Evolutionary conservation across 2,329 filamentous ascomycete species (phyloP), one percentile per base, ranked within the genome.

Genomic region (Amauroascus verrucosus): DNA sequence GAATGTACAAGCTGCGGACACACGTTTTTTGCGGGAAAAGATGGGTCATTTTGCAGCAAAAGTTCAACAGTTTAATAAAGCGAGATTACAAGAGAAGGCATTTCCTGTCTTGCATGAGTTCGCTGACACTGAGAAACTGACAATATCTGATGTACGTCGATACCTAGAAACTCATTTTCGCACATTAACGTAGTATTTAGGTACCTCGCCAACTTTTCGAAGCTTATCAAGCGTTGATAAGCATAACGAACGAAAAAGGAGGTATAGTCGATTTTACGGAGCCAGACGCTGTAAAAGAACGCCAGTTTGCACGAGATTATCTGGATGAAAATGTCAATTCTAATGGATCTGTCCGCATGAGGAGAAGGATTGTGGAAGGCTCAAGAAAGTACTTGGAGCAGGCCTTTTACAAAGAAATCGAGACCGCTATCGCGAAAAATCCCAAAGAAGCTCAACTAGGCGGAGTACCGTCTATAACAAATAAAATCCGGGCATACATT

Each of bases 401-500:
- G 62, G 80, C 85, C 58, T 96, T 95, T 68, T 83, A 86, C 65
- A 75, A 77, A 47, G 83, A 91, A 60, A 77, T 97, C 35, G 87
- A 95, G 65, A 77, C 75, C 8, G 75, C 86, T 38, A 85, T 98
- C 56, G 77, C 80, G 37, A 94, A 86, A 68, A 88, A 93, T 65
- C 89, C 90, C 1, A 82, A 85, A 53, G 90, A 96, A 65, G 91
- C 93, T 28, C 87, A 87, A 64, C 79, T 95, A 40, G 93, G 93
- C 56, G 93, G 93, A 59, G 81, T 89, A 38, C 93, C 93, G 1
- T 88, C 90, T 52, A 81, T 88, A 20, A 79, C 90, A 59, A 95
- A 87, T 75, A 95, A 95, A 72, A 85, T 96, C 64, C 88, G 88
- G 64, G 93, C 88, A 6, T 98, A 91, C 65, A 88, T 98, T 61